Base-by-base conservation (phyloP, 2,329 filamentous ascomycete species). In the Fragosphaeria purpurea region DNA sequence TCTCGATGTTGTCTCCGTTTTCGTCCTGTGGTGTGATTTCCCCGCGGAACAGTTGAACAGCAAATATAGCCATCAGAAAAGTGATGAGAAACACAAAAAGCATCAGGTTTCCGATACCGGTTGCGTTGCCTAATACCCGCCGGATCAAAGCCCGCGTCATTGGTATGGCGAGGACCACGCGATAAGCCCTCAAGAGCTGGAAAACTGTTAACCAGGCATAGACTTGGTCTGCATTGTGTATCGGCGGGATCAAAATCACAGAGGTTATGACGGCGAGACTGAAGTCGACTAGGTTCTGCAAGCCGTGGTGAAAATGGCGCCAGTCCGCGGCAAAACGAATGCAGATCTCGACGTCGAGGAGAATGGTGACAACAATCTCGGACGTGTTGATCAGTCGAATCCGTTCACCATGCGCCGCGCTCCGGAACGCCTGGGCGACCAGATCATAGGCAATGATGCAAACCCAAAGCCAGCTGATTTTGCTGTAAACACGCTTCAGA, bases 1-100 rank as follows among this genome's bases (percentile, higher is more conserved):
- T 79, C 30, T 76, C 69, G 54, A 86, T 81, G 3, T 76, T 67
- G 2, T 85, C 71, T 3, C 82, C 85, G n/a, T 68, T 64, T 2
- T 71, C 66, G 56, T 88, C 79, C n/a, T 73, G 59, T 35, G 74
- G 60, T 1, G 87, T 84, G 33, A 97, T 79, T 59, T 95, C 84
- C 34, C 90, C 90, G 38, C 93, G 84, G 61, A 98, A 95, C 4
- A 98, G 79, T 64, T 98, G 91, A 1, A 86, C 82, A 6, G 93
- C 93, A 60, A 98, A 89, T 52, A 98, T 95, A 4, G 93, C 85
- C 58, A 90, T 86, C 44, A 98, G 75, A 61, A 95, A 97, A 0
- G 90, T 96, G 62, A 96, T 87, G 47, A 98, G 74, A 62, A 97
- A 95, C 61, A 98, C 89, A 64, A 98, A 98, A 13, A 97, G 73